Base-by-base conservation (phyloP, 2,329 filamentous ascomycete species). In the Emergomyces orientalis region DNA sequence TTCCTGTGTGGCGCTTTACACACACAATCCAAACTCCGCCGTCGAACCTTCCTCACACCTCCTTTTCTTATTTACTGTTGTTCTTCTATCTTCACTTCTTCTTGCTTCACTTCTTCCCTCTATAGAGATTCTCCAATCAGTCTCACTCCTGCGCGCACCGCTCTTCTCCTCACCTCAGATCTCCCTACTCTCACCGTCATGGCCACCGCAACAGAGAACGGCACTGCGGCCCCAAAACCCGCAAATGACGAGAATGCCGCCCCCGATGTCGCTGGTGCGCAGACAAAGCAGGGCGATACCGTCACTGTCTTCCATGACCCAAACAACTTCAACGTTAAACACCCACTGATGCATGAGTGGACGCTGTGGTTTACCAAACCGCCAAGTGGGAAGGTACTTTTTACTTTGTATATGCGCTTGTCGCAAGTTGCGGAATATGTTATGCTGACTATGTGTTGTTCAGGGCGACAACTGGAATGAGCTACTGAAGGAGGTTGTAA, bases 311-410 rank as follows among this genome's bases (percentile, higher is more conserved):
- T 99, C 81, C 92, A 99, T 76, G 91, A 97, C 80, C 89, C 94
- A 71, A 89, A 97, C 69, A 97, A 99, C 83, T 99, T 99, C 85
- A 99, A 96, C 72, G 94, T 99, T 78, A 99, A 97, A 84, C 94
- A 99, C 77, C 93, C 92, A 69, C 84, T 99, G 65, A 92, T 96
- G 84, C 89, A 97, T 82, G 89, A 90, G 75, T 99, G 94, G 94
- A 97, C 94, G 64, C 83, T 99, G 63, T 99, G 95, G 95, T 99
- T 97, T 82, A 97, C 93, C 72, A 97, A 97, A 85, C 93, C 94
- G 61, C 89, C 93, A 52, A 95, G 88, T 75, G 92, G 91, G 80
- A 97, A 95, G 88, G 91, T 94, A 78, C 64, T 81, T 27, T 25
- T 59, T 22, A 61, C 54, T 59, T 62, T 67, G 68, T 19, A 37